Percentiles rank a stretch among this genome's conserved stretches.
phyloP scores from a whole-genome alignment of 305 asterid genomes.

The Lippia alba region DNA sequence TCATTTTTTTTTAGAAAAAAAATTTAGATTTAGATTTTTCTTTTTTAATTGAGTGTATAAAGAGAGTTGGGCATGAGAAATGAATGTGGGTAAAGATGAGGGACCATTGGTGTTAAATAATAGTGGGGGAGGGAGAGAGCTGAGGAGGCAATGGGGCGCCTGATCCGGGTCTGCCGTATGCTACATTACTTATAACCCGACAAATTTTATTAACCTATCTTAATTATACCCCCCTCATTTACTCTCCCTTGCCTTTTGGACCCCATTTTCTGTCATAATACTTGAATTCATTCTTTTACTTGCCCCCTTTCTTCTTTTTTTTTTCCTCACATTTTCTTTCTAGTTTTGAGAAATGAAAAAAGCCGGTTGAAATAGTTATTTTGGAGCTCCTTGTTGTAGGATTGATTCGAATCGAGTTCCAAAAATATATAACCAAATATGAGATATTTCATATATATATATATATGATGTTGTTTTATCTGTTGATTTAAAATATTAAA shows the following conservation, averaged over 20 bases:
- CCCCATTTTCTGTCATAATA: constrained; percentile 37
- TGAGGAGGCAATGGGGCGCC: constrained; percentile 33
- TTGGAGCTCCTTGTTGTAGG: too few species aligned
- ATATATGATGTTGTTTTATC: too few species aligned
- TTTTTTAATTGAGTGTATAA: too few species aligned
- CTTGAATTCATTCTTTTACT: constrained; percentile 19
- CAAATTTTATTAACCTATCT: constrained; percentile 23
- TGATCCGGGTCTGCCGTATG: constrained; percentile 40
- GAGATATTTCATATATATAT: too few species aligned
- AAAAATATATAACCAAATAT: too few species aligned
- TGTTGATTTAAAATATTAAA: too few species aligned
- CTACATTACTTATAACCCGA: constrained; percentile 36
- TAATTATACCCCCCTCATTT: constrained; percentile 26
- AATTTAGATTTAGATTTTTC: too few species aligned
- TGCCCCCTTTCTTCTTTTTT: not conserved
- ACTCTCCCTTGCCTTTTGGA: constrained; percentile 3
- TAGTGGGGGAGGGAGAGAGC: not conserved
- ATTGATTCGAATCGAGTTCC: too few species aligned
- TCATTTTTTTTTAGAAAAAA: too few species aligned
- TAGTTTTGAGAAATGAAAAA: too few species aligned
- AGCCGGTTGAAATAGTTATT: too few species aligned
- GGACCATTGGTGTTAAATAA: constrained; percentile 34
- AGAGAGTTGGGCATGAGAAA: not conserved
- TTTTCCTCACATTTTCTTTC: too few species aligned
- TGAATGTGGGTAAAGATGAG: constrained; percentile 16